A percentile compares a stretch with the other conserved stretches of the same genome.
Conservation (phyloP, 2,329 filamentous ascomycete genomes). For the Pseudopithomyces maydicus region DNA sequence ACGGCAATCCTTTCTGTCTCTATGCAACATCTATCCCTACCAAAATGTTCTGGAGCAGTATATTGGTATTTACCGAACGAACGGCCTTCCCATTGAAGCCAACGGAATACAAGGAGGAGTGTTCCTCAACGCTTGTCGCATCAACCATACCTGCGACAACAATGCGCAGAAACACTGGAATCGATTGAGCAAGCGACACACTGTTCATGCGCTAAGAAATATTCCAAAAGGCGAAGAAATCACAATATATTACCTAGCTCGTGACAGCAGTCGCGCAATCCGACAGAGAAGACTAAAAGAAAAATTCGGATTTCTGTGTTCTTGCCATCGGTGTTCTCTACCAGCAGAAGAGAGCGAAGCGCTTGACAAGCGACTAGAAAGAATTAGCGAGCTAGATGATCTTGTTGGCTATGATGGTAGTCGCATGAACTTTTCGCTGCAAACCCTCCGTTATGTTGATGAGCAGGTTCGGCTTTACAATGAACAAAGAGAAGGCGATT, state of each 20-base stretch:
- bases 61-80: constrained; percentile 39
- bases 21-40: constrained; percentile 36
- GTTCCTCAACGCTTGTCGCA: constrained; percentile 41
- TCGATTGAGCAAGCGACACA: constrained; percentile 32
- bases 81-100: constrained; percentile 35
- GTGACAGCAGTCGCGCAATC: constrained; percentile 21
- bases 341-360: constrained; percentile 32
- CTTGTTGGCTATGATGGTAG: constrained; percentile 24
- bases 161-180: constrained; percentile 47
- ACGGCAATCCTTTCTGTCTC: constrained; percentile 31
- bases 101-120: constrained; percentile 33
- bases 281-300: constrained; percentile 30
- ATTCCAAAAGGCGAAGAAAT: constrained; percentile 45
- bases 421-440: too few relatives aligned
- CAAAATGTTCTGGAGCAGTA: constrained; percentile 24
- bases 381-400: constrained; percentile 22
- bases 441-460: constrained; percentile 31
- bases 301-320: constrained; percentile 43
- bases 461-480: constrained; percentile 32
- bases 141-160: constrained; percentile 47
- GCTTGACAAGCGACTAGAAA: constrained; percentile 37
- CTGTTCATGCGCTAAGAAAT: constrained; percentile 42
- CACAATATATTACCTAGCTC: constrained; percentile 40
- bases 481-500: constrained; percentile 25
- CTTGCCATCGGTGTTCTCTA: constrained; percentile 45